Evolutionary conservation across 805 yeast genomes (phyloP).

Genomic region (Saccharomycopsis vini): DNA sequence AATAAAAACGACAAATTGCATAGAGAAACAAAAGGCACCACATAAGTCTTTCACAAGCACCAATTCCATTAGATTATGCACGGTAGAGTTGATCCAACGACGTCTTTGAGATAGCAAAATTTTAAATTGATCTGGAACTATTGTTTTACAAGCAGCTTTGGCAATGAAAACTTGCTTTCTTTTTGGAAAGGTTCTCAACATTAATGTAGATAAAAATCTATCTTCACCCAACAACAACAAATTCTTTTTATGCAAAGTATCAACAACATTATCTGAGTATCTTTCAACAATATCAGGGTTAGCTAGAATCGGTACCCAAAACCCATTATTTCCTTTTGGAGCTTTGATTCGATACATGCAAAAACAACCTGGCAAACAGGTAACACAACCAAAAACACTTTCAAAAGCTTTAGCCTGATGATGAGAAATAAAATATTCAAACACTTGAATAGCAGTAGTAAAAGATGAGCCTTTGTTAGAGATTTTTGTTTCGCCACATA

Average conservation of each 20-base stretch:
- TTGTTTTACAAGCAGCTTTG: conserved; percentile 85
- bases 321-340: conserved; percentile 70
- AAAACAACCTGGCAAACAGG: conserved; percentile 94
- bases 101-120: conserved; percentile 87
- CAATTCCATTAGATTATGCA: conserved; percentile 84
- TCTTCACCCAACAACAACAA: conserved; percentile 84
- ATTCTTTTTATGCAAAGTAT: conserved; percentile 80
- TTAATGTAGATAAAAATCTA: conserved; percentile 72
- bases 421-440: conserved; percentile 87
- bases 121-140: conserved; percentile 75
- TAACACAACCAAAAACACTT: conserved; percentile 89
- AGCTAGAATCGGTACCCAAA: conserved; percentile 89
- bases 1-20: conserved; percentile 83
- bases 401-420: conserved; percentile 93
- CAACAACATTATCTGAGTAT: conserved; percentile 77
- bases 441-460: conserved; percentile 91
- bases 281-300: conserved; percentile 91
- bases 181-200: conserved; percentile 84
- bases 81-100: conserved; percentile 95
- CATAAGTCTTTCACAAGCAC: conserved; percentile 78
- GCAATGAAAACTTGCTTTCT: conserved; percentile 82
- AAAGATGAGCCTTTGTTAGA: conserved; percentile 74
- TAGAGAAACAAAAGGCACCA: conserved; percentile 90
- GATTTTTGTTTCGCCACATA: conserved; percentile 92
- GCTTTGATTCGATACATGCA: conserved; percentile 85